A percentile compares a stretch with the other conserved stretches of the same genome.
phyloP scores from a whole-genome alignment of 805 yeast genomes.

The Teunomyces kruisii region DNA sequence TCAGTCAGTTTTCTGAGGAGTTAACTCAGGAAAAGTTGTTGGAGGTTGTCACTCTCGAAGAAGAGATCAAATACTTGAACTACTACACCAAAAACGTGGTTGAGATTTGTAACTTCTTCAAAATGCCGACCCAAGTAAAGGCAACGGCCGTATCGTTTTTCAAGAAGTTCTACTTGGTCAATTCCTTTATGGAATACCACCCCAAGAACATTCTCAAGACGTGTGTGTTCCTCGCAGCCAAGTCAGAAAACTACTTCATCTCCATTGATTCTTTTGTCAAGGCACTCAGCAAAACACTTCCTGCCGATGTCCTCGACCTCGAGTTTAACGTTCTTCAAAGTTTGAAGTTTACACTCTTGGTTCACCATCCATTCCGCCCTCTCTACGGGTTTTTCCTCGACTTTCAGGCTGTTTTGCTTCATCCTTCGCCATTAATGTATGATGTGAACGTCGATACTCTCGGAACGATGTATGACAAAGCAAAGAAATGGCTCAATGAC shows the following conservation, averaged over 20 bases:
- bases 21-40: constrained; percentile 32
- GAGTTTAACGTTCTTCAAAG: constrained; percentile 78
- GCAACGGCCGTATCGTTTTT: constrained; percentile 86
- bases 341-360: constrained; percentile 73
- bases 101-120: constrained; percentile 68
- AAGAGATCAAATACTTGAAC: constrained; percentile 65
- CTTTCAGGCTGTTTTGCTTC: constrained; percentile 58
- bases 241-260: constrained; percentile 87
- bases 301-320: constrained; percentile 65
- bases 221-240: constrained; percentile 87
- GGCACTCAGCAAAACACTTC: constrained; percentile 65
- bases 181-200: constrained; percentile 83
- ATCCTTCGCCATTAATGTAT: constrained; percentile 44
- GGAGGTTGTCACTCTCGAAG: constrained; percentile 58
- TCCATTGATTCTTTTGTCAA: constrained; percentile 78
- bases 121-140: constrained; percentile 83
- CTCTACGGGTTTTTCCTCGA: constrained; percentile 95
- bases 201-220: constrained; percentile 74
- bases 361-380: constrained; percentile 87
- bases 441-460: constrained; percentile 51
- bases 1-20: constrained; percentile 27
- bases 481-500: constrained; percentile 63
- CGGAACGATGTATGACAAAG: constrained; percentile 69
- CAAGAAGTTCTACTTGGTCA: constrained; percentile 72
- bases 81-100: constrained; percentile 73